Evolutionary conservation across 495 filamentous ascomycete genomes (phyloP).

Genomic region (Penicillium cinerascens): DNA sequence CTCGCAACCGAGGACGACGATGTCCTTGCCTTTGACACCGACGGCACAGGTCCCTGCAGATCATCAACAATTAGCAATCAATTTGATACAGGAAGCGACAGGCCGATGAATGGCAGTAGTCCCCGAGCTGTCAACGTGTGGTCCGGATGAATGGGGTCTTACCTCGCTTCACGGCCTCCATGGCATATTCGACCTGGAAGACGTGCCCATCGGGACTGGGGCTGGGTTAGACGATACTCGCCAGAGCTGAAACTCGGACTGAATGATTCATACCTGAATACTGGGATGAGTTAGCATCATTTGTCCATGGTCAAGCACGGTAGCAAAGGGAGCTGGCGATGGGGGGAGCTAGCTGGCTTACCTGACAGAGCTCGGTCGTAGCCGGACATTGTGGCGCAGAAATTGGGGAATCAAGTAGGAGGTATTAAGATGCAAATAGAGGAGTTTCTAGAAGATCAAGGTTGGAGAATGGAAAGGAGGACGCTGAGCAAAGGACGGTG

Average conservation of each 20-base stretch:
- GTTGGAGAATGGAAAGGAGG: constrained; percentile 3
- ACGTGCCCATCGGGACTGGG: constrained; percentile 95
- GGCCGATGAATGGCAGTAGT: not conserved
- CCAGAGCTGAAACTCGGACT: constrained; percentile 11
- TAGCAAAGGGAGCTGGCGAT: constrained; percentile 23
- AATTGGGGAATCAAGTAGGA: not conserved
- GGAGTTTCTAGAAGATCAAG: constrained; percentile 3
- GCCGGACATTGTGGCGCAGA: constrained; percentile 67
- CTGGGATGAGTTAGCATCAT: constrained; percentile 20
- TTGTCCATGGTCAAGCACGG: constrained; percentile 1
- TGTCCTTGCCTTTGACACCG: constrained; percentile 90
- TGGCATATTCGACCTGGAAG: constrained; percentile 99
- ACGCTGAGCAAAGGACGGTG: constrained; percentile 12
- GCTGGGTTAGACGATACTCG: constrained; percentile 22
- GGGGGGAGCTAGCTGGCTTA: constrained; percentile 48
- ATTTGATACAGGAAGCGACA: not conserved
- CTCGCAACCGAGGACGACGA: constrained; percentile 96
- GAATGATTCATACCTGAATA: constrained; percentile 26
- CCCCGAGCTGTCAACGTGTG: not conserved
- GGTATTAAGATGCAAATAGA: not conserved
- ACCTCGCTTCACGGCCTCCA: constrained; percentile 98
- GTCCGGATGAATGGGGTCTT: constrained; percentile 16
- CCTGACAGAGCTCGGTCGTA: constrained; percentile 95
- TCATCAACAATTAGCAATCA: constrained; percentile 9
- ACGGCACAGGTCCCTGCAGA: constrained; percentile 88